Conservation (phyloP, 2,329 filamentous ascomycete species). For the Teratosphaeria viscida region DNA sequence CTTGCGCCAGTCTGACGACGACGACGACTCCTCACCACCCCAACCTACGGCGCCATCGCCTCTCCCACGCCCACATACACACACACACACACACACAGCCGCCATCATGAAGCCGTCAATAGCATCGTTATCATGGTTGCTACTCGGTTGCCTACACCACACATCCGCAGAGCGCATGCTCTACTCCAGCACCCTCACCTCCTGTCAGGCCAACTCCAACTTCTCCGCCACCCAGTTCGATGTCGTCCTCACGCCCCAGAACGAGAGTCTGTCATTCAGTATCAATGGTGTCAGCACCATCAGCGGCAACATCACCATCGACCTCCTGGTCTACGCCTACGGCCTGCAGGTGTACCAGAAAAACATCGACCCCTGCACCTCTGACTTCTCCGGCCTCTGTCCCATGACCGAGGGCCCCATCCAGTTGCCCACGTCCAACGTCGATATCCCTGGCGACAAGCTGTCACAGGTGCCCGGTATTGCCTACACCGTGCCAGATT, state of each 20-base stretch:
- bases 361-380: conserved; percentile 64
- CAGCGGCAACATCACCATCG: conserved; percentile 68
- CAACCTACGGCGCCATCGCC: background rate
- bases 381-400: conserved; percentile 64
- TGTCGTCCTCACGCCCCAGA: conserved; percentile 66
- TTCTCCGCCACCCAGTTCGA: conserved; percentile 87
- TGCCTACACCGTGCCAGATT: conserved; percentile 79
- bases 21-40: background rate
- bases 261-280: conserved; percentile 61
- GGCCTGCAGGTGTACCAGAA: conserved; percentile 62
- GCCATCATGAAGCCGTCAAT: conserved; percentile 18
- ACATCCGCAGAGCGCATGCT: conserved; percentile 56
- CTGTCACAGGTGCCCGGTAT: conserved; percentile 64
- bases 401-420: conserved; percentile 83
- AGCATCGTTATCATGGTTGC: conserved; percentile 23
- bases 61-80: background rate
- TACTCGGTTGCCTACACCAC: conserved; percentile 35
- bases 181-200: conserved; percentile 70
- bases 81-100: conserved; percentile 2
- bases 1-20: background rate
- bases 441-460: conserved; percentile 48
- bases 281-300: conserved; percentile 77
- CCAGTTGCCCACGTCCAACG: conserved; percentile 47
- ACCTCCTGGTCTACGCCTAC: conserved; percentile 69
- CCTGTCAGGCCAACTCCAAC: conserved; percentile 72